Conservation (phyloP, 78 protist genomes). For the Dictyostelium capitatum region DNA sequence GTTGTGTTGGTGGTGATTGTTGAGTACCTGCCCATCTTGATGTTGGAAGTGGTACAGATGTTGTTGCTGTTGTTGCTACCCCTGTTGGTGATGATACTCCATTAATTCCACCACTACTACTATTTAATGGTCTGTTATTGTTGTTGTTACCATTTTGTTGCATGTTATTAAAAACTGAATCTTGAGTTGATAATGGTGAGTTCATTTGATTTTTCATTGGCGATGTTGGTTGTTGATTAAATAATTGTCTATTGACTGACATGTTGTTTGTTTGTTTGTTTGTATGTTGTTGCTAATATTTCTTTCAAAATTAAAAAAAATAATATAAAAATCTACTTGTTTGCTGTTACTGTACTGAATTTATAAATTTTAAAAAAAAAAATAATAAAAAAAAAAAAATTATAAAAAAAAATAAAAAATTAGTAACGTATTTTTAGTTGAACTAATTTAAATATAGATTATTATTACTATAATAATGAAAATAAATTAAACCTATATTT, state of each 20-base stretch:
- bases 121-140: neutral
- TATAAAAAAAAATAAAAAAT: neutral
- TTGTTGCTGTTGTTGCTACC: neutral
- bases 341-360: neutral
- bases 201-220: constrained; percentile 17
- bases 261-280: constrained; percentile 27
- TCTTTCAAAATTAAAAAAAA: neutral
- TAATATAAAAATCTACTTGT: neutral
- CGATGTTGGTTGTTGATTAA: neutral
- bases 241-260: constrained; percentile 28
- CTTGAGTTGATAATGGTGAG: constrained; percentile 6
- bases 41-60: neutral
- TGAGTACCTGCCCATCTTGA: constrained; percentile 25
- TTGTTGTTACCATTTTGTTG: neutral
- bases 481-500: too few relatives aligned
- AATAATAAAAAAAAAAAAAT: neutral
- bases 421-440: neutral
- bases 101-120: constrained; percentile 2
- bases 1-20: constrained; percentile 27
- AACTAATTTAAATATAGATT: too few relatives aligned
- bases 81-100: neutral
- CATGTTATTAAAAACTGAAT: constrained; percentile 14
- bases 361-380: neutral
- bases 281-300: neutral
- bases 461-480: too few relatives aligned